Evolutionary conservation across 2,329 filamentous ascomycete species (phyloP).

Genomic region (Aspergillus sp.): DNA sequence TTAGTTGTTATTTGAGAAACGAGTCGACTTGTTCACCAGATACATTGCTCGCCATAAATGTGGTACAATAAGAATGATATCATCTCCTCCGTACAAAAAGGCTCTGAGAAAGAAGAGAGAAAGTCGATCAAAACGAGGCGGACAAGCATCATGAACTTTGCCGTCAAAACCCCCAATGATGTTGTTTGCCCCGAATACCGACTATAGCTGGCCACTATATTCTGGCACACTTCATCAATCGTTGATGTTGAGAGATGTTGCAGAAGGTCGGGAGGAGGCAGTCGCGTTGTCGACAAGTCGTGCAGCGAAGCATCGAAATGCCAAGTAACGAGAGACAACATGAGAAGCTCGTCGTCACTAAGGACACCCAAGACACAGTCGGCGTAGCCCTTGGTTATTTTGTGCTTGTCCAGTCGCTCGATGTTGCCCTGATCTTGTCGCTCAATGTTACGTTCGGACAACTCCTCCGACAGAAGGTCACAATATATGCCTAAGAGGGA

Average conservation of each 20-base stretch:
- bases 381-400: constrained; percentile 3
- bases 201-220: background rate
- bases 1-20: background rate
- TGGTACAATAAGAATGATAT: background rate
- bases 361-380: constrained; percentile 1
- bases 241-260: background rate
- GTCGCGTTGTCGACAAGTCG: background rate
- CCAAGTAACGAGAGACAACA: constrained; percentile 7
- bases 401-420: constrained; percentile 1
- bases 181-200: constrained; percentile 1
- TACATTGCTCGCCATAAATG: background rate
- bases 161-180: constrained; percentile 3
- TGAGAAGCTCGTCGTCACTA: constrained; percentile 3
- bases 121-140: constrained; percentile 2
- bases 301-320: constrained; percentile 6
- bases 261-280: constrained; percentile 5
- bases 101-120: background rate
- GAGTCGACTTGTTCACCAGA: background rate
- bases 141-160: constrained; percentile 3
- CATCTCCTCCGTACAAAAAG: background rate
- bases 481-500: constrained; percentile 3
- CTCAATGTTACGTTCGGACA: background rate
- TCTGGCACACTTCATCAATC: constrained; percentile 6
- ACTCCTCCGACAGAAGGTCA: constrained; percentile 2
- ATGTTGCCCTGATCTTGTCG: constrained; percentile 1